Base-by-base conservation (phyloP, 2,329 filamentous ascomycete species). In the Colletotrichum falcatum region DNA sequence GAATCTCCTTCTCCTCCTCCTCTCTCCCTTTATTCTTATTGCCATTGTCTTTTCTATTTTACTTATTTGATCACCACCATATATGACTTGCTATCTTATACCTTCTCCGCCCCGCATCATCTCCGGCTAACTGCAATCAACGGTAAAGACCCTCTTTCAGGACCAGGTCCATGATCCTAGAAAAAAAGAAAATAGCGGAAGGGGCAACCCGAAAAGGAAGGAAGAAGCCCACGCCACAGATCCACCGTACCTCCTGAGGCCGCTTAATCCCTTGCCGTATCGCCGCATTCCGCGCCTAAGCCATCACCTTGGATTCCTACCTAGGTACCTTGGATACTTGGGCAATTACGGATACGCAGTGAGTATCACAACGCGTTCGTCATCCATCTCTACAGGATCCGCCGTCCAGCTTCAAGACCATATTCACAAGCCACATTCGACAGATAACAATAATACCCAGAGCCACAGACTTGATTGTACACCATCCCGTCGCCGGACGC, bases 81-180 rank as follows among this genome's bases (percentile, higher is more conserved):
- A 35, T 12, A 39, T 39, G n/a, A n/a, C 39, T 2, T 42, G 49
- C 55, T 46, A 12, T 11, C 44, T 23, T 23, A 23, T 39, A 30
- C 20, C n/a, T 12, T 33, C n/a, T 9, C 18, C 26, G 30, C 46
- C 44, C 65, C 66, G 65, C 68, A 71, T 71, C 65, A 71, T 71
- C 69, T 71, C 69, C 66, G 69, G 56, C 46, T 46, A 70, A 58
- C 58, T 63, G 68, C 58, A 59, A 63, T 33, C 44, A 71, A 63
- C 53, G 58, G 64, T 26, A 44, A 63, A 63, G 68, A 68, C 64
- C 64, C 68, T 71, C 68, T 62, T 69, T 61, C 48, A 23, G 46
- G 39, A 65, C 48, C 56, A 56, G 60, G 69, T 18, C 20, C 66
- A 58, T 63, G 23, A 59, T 48, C 60, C 35, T n/a, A 46, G n/a